Evolutionary conservation across 148 eudicot genomes (phyloP), one percentile per base, ranked within the genome.

Genomic region (Camellia japonica): DNA sequence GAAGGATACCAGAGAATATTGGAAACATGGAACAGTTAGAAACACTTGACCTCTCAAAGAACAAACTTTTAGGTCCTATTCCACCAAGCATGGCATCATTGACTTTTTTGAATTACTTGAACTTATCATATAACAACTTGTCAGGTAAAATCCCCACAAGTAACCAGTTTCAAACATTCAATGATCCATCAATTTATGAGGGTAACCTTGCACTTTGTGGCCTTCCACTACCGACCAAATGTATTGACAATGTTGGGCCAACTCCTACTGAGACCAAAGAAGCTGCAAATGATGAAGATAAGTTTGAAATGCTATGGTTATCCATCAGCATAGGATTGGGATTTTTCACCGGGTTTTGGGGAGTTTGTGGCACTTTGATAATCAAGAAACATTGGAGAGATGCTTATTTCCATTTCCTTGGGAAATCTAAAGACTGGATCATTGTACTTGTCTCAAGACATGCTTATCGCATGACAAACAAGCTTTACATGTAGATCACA

Each of bases 11-110:
- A 0, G 56, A 42, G 46, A 71, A 46, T 8, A 83, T 86, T 12
- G 87, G 86, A 10, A 77, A 46, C 2, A 68, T 85, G 63, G 67
- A 18, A 18, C 20, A 54, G n/a, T 2, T 88, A 38, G 86, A 83
- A 54, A 82, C 84, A 0, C 82, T 88, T 15, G 91, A 88, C 58
- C 70, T 89, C 1, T 84, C 87, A 18, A 74, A 59, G 66, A 84
- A 88, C 55, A 13, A 43, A 7, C 68, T 84, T 38, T 58, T 61
- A 6, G 80, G 84, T 6, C 23, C 16, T 10, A 76, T 83, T 71
- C 86, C 86, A 7, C 23, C 67, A 8, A 71, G 80, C 38, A 67
- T 80, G 68, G 60, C 49, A 7, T n/a, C 73, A 9, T 15, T 83
- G 41, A 20, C 73, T 43, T 55, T 55, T 11, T 16, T 83, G 72